These are phyloP conservation scores for Hanseniaspora uvarum DNA, from an alignment of 1,139 yeast species.

Conservation along the genomic window DNA sequence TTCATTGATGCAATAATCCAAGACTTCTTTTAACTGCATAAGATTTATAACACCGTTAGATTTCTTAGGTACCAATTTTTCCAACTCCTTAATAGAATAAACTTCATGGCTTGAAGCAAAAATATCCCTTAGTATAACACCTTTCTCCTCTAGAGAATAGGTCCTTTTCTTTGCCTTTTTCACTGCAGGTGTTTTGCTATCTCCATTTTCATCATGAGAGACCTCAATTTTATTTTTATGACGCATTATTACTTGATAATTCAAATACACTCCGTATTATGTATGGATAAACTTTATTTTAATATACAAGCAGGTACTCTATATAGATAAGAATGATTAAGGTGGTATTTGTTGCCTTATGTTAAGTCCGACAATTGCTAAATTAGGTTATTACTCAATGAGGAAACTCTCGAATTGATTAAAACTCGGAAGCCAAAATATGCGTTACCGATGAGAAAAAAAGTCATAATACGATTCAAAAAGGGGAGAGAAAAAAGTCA, in stretches of 20 bases:
- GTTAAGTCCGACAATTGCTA: no score
- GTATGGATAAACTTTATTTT: background rate
- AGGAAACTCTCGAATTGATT: background rate
- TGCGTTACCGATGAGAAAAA: background rate
- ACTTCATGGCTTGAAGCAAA: constrained; percentile 36
- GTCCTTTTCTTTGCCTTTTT: background rate
- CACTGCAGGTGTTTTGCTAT: background rate
- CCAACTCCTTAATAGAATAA: constrained; percentile 44
- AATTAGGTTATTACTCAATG: background rate
- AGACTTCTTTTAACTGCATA: constrained; percentile 43
- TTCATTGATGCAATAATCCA: constrained; percentile 39
- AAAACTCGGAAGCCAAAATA: background rate
- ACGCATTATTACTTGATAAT: background rate
- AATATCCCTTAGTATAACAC: constrained; percentile 34
- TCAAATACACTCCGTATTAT: no score
- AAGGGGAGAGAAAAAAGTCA: background rate
- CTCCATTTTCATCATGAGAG: background rate
- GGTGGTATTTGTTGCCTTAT: no score
- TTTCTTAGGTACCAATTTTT: constrained; percentile 38
- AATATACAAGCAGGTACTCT: no score
- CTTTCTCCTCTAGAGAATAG: constrained; percentile 35
- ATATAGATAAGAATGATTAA: background rate
- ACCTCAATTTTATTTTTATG: background rate
- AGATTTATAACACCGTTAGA: constrained; percentile 37
- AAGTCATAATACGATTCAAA: background rate